Percentiles rank a stretch among this genome's conserved stretches.
Conservation (phyloP, 2,329 filamentous ascomycete genomes). For the Knufia petricola region DNA sequence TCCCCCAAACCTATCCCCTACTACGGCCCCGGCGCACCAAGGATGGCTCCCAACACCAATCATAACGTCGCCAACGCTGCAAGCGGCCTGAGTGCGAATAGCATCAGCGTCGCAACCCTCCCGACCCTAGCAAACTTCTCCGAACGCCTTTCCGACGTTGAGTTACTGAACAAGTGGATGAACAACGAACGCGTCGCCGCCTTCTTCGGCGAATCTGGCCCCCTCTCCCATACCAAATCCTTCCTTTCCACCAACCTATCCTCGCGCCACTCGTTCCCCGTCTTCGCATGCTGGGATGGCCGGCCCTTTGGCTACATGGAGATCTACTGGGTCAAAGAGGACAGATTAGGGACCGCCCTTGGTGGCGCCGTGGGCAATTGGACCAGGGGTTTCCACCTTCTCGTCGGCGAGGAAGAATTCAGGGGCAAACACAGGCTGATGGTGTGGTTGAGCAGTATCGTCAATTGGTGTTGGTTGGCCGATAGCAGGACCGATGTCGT, state of each 20-base stretch:
- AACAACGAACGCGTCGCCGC: slow-evolving; percentile 69
- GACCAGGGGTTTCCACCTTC: slow-evolving; percentile 77
- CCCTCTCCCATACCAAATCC: slow-evolving; percentile 46
- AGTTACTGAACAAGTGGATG: slow-evolving; percentile 79
- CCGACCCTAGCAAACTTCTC: slow-evolving; percentile 33
- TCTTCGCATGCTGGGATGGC: slow-evolving; percentile 87
- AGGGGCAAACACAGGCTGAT: slow-evolving; percentile 66
- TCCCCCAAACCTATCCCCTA: slow-evolving; percentile 50
- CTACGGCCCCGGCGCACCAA: slow-evolving; percentile 43
- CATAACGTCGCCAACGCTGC: background rate
- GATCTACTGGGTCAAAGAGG: slow-evolving; percentile 97
- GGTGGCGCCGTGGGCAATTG: slow-evolving; percentile 61
- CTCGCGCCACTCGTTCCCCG: slow-evolving; percentile 72
- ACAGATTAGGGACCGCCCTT: slow-evolving; percentile 61
- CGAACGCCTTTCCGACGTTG: slow-evolving; percentile 47
- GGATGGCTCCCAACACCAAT: background rate
- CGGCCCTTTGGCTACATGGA: slow-evolving; percentile 96
- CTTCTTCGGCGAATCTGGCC: slow-evolving; percentile 69
- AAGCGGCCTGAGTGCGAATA: background rate
- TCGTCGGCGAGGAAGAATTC: slow-evolving; percentile 88
- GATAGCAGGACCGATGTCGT: slow-evolving; percentile 75
- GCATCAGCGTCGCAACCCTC: slow-evolving; percentile 26
- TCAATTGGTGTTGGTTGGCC: slow-evolving; percentile 73
- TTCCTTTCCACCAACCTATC: slow-evolving; percentile 60
- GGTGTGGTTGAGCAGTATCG: slow-evolving; percentile 71